phyloP scores from a whole-genome alignment of 2,329 filamentous ascomycete species.

The Pleomassaria siparia region DNA sequence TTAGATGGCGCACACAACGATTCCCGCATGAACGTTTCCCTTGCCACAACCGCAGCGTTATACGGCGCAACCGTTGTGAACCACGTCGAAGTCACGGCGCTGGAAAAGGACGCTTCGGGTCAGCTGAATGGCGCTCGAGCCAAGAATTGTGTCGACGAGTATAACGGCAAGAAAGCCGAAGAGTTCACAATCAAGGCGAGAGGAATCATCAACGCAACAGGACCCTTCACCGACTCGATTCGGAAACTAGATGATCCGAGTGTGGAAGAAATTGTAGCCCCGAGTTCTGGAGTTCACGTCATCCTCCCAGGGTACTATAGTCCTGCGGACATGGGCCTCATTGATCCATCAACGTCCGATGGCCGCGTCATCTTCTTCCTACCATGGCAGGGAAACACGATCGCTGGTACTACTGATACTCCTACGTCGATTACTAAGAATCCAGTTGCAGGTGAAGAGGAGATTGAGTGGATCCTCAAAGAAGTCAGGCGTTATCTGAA shows the following conservation, averaged over 20 bases:
- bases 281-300: conserved; percentile 82
- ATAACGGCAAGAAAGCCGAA: conserved; percentile 61
- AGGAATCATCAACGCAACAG: conserved; percentile 85
- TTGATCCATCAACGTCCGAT: conserved; percentile 84
- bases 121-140: conserved; percentile 72
- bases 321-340: conserved; percentile 81
- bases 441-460: conserved; percentile 76
- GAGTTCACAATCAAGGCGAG: conserved; percentile 74
- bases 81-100: conserved; percentile 75
- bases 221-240: conserved; percentile 83
- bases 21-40: conserved; percentile 86
- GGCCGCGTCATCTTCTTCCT: conserved; percentile 91
- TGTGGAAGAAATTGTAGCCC: conserved; percentile 77
- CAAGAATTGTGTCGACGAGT: conserved; percentile 68
- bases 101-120: conserved; percentile 74
- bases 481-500: conserved; percentile 82
- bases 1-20: conserved; percentile 86
- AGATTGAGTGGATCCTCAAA: conserved; percentile 84
- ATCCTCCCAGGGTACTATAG: conserved; percentile 86
- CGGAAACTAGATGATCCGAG: conserved; percentile 78
- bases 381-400: conserved; percentile 90
- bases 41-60: conserved; percentile 85
- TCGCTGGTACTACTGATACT: conserved; percentile 84
- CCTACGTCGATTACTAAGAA: conserved; percentile 71
- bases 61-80: conserved; percentile 83